Evolutionary conservation across 441 rosid genomes (phyloP).

Genomic region (Populus tomentosa): DNA sequence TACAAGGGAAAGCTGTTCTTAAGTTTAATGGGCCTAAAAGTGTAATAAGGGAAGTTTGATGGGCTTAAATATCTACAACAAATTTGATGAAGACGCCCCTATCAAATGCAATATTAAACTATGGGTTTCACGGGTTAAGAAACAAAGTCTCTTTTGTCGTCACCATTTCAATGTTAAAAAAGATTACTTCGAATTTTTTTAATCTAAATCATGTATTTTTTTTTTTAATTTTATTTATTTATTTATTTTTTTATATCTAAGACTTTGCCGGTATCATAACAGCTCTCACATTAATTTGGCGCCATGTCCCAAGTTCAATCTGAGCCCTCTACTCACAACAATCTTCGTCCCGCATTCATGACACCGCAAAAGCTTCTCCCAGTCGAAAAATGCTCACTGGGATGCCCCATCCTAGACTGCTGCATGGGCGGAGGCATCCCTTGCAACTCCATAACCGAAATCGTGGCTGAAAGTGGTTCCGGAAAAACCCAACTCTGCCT

Average conservation of each 20-base stretch:
- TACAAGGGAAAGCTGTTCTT: background rate
- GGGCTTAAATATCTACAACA: background rate
- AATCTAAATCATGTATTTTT: no score
- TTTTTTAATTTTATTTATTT: no score
- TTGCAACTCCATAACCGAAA: slow-evolving; percentile 68
- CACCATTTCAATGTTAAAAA: no score
- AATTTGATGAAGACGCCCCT: background rate
- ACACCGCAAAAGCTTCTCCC: slow-evolving; percentile 24
- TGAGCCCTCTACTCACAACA: no score
- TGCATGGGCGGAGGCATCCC: slow-evolving; percentile 71
- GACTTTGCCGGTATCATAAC: no score
- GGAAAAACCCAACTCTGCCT: slow-evolving; percentile 94
- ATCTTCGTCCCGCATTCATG: slow-evolving; percentile 4
- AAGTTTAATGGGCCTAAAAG: background rate
- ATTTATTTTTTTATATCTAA: no score
- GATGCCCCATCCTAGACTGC: slow-evolving; percentile 56
- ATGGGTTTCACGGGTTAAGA: no score
- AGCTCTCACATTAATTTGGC: no score
- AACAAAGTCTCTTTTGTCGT: no score
- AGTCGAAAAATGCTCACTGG: slow-evolving; percentile 51
- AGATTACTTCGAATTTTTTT: no score
- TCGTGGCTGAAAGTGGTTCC: slow-evolving; percentile 77
- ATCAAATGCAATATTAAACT: no score
- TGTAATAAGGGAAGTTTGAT: background rate
- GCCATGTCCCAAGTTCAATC: no score